phyloP scores from a whole-genome alignment of 139 green algal species.

The Auxenochlorella pyrenoidosa region DNA sequence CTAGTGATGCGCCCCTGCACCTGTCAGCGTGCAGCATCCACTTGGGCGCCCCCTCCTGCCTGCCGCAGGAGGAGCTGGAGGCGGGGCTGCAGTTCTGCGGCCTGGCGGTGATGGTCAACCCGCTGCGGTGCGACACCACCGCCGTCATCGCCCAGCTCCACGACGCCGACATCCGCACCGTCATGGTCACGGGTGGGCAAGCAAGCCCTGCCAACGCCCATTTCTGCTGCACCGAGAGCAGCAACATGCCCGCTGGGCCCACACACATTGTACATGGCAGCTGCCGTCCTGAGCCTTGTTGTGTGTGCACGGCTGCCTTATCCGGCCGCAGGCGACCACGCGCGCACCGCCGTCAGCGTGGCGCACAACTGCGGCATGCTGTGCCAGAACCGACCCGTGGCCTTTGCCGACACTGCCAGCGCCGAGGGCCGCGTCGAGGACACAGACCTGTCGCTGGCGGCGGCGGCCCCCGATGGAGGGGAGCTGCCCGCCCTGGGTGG shows the following conservation, averaged over 20 bases:
- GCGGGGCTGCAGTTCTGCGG: conserved; percentile 71
- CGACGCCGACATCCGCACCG: conserved; percentile 82
- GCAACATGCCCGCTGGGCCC: no score
- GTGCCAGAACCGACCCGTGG: conserved; percentile 39
- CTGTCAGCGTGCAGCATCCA: not conserved
- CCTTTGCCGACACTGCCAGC: conserved; percentile 19
- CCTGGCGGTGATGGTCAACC: conserved; percentile 90
- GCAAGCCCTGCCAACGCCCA: no score
- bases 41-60: not conserved
- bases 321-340: conserved; percentile 69
- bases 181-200: conserved; percentile 85
- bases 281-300: no score
- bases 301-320: no score
- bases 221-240: no score
- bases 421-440: conserved; percentile 40
- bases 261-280: no score
- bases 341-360: conserved; percentile 85
- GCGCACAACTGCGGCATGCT: conserved; percentile 89
- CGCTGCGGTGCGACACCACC: conserved; percentile 83
- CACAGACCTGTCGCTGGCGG: conserved; percentile 49
- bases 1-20: no score
- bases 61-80: conserved; percentile 71
- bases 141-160: conserved; percentile 72
- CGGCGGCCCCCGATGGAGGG: conserved; percentile 34
- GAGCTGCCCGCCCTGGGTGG: not conserved